Evolutionary conservation across 2,329 filamentous ascomycete species (phyloP), one percentile per base, ranked within the genome.

Genomic region (Phaeosphaeria sp.): DNA sequence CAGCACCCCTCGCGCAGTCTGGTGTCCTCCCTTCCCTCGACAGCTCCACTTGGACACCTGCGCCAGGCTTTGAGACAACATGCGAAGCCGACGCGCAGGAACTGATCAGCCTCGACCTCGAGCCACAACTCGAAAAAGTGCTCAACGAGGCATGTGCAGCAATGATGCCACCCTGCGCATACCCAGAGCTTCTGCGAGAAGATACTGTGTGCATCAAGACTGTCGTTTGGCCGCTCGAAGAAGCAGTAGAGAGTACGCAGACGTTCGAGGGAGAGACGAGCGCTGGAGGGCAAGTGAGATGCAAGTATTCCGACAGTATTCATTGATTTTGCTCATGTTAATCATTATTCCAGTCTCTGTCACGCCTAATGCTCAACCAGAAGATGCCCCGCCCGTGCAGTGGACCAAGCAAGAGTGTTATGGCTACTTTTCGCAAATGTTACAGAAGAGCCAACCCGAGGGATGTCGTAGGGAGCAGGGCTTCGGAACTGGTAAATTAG

Each of bases 151-250:
- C 69, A 42, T 73, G 71, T 44, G 67, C 63, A 17, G 67, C 61
- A 18, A 71, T 73, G 63, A 68, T 73, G 63, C 66, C 67, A 1
- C 23, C 36, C 2, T 73, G 71, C 44, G 71, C 71, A 7, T 69
- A 68, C 43, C 64, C 50, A 36, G 59, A 66, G 7, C 65, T 56
- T 22, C 41, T 64, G 6, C 27, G 62, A 7, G 11, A 58, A 1
- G 63, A 54, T 23, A 62, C 46, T 2, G n/a, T 64, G 7, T 73
- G 71, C 56, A 52, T 56, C 22, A 58, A 61, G 27, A 56, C 59
- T 9, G 49, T 68, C 10, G 58, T 68, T 41, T 72, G 55, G 55
- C 17, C 46, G 36, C 62, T 73, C 7, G 54, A 60, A 9, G 62
- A 59, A 1, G 46, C 59, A 1, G 66, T 66, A 52, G 62, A 15